phyloP scores from a whole-genome alignment of 306 rosid genomes.

The Senna tora region DNA sequence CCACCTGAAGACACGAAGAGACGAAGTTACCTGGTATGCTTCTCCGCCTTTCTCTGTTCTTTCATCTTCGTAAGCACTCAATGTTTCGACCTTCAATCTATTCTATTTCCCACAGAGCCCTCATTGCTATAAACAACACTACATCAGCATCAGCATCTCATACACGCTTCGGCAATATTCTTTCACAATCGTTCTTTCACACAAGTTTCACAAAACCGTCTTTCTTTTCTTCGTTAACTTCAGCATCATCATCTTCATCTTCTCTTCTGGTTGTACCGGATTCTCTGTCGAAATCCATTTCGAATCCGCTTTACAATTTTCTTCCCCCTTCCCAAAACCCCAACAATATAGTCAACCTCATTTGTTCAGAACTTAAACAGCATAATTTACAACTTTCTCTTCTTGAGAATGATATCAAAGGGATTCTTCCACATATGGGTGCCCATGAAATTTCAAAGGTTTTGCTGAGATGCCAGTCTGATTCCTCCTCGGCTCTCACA shows the following conservation, averaged over 20 bases:
- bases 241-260: conserved; percentile 43
- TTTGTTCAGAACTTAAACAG: conserved; percentile 60
- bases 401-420: conserved; percentile 58
- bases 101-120: background rate
- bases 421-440: conserved; percentile 69
- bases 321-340: conserved; percentile 84
- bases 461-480: conserved; percentile 78
- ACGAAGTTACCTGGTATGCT: conserved; percentile 7
- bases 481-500: conserved; percentile 63
- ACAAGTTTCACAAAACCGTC: conserved; percentile 30
- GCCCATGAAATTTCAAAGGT: conserved; percentile 70
- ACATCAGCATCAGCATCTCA: background rate
- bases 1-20: background rate
- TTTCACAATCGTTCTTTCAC: conserved; percentile 28
- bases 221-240: conserved; percentile 38
- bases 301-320: conserved; percentile 76
- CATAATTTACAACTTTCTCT: conserved; percentile 42
- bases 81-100: conserved; percentile 53
- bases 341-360: conserved; percentile 69
- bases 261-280: conserved; percentile 49
- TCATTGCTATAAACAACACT: background rate
- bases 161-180: background rate
- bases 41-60: background rate
- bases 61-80: conserved; percentile 26
- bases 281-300: conserved; percentile 46